Evolutionary conservation across 208 protist species (phyloP), one percentile per base, ranked within the genome.

Genomic region (Sergeia podlipaevii): DNA sequence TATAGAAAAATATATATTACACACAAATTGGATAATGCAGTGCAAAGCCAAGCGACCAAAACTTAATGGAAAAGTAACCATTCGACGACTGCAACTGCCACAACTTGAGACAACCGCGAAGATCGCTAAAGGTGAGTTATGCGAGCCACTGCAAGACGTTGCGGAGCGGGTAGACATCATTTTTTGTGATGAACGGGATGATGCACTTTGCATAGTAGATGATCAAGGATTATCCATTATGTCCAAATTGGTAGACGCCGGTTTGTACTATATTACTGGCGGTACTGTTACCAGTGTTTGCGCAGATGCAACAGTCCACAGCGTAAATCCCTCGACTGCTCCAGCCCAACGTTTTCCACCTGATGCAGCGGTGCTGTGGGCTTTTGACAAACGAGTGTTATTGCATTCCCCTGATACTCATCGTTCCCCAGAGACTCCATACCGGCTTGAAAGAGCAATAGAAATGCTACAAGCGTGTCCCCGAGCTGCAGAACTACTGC

Each of bases 371-470:
- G 74, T 92, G 15, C 57, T 55, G 18, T 92, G 77, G 77, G 78
- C 73, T 18, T 93, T 80, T 59, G 80, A 93, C 33, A 23, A 66
- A 2, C 71, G 77, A 33, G 72, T 93, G 60, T 48, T 89, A 52
- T 46, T 75, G 21, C 85, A 93, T 46, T 43, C 69, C 1, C 71
- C 85, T 17, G 42, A 50, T 11, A 61, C 42, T 4, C 77, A 85
- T 42, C 70, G 80, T 13, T 70, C 78, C 2, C 80, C 78, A 6
- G 85, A 93, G 44, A 83, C 75, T 27, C 80, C 85, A 15, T 72
- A 85, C 33, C 80, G 85, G 20, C 50, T 93, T 11, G 53, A 76
- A 32, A 60, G 80, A 1, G 85, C 78, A 7, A 48, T 92, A 21
- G 69, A 88, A 41, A 61, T 63, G 20, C 62, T 92, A 4, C 65